phyloP scores from a whole-genome alignment of 176 grass and related monocot species.

The Musa troglodytarum region DNA sequence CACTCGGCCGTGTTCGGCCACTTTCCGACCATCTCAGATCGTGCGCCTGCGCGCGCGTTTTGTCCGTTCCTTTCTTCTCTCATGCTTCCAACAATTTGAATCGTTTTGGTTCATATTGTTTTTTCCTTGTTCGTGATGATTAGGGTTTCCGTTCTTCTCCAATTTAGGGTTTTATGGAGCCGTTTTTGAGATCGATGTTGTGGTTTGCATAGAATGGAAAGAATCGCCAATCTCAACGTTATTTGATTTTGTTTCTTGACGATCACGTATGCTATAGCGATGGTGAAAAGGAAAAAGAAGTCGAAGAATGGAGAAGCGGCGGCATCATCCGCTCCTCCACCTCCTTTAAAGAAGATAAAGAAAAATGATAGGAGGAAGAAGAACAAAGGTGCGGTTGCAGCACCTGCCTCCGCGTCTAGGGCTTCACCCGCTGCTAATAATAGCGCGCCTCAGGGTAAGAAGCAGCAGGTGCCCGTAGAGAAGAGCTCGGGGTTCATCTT shows the following conservation, averaged over 20 bases:
- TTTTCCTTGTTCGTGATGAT: no score
- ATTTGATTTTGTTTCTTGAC: slow-evolving; percentile 5
- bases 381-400: neutral
- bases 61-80: no score
- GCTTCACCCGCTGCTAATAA: neutral
- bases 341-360: slow-evolving; percentile 1
- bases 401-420: neutral
- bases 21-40: no score
- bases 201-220: no score
- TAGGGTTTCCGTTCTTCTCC: no score
- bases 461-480: neutral
- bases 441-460: neutral
- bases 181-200: no score
- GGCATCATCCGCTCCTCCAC: neutral
- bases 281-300: slow-evolving; percentile 9
- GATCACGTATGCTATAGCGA: neutral
- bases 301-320: neutral
- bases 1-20: no score
- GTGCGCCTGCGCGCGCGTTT: no score
- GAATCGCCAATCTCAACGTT: no score
- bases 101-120: no score
- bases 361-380: neutral
- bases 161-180: no score
- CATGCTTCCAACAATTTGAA: no score
- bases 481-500: slow-evolving; percentile 76